These are phyloP conservation scores for Guyanaporus albipodus DNA, from an alignment of 768 basidiomycete species.

Conservation along the genomic window DNA sequence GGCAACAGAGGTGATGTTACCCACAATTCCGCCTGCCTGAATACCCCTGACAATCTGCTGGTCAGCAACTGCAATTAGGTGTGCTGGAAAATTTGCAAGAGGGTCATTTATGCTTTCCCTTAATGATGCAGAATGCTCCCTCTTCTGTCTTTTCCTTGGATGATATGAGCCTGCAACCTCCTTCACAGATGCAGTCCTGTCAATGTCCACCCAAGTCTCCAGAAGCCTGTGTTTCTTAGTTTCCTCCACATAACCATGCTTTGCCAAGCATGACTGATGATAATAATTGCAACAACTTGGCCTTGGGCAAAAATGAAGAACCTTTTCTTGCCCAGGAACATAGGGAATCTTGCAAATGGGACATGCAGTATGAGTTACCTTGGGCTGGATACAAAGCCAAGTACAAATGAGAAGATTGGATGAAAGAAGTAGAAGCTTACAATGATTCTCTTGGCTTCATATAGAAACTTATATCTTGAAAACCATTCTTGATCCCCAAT, in stretches of 20 bases:
- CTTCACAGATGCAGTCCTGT: slow-evolving; percentile 12
- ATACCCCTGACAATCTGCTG: slow-evolving; percentile 53
- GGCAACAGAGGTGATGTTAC: slow-evolving; percentile 47
- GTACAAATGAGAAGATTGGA: neutral
- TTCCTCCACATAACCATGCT: slow-evolving; percentile 23
- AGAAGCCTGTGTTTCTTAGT: slow-evolving; percentile 29
- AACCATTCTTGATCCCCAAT: slow-evolving; percentile 46
- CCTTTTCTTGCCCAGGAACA: slow-evolving; percentile 35
- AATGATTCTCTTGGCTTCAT: slow-evolving; percentile 29
- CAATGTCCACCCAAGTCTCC: slow-evolving; percentile 36
- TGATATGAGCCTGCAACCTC: neutral
- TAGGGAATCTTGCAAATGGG: slow-evolving; percentile 44
- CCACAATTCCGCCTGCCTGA: slow-evolving; percentile 42
- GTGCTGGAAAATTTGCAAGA: slow-evolving; percentile 30
- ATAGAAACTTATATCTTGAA: slow-evolving; percentile 43
- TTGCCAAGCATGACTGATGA: slow-evolving; percentile 46
- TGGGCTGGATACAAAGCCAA: slow-evolving; percentile 35
- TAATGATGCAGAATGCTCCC: neutral
- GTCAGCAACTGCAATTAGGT: slow-evolving; percentile 41
- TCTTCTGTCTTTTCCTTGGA: slow-evolving; percentile 18
- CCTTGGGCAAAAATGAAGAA: slow-evolving; percentile 58
- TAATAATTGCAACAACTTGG: slow-evolving; percentile 45
- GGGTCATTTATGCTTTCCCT: neutral
- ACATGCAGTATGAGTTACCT: slow-evolving; percentile 38
- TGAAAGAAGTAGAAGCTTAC: slow-evolving; percentile 26